phyloP scores from a whole-genome alignment of 352 stramenopile species.

The Phytophthora hybrid region DNA sequence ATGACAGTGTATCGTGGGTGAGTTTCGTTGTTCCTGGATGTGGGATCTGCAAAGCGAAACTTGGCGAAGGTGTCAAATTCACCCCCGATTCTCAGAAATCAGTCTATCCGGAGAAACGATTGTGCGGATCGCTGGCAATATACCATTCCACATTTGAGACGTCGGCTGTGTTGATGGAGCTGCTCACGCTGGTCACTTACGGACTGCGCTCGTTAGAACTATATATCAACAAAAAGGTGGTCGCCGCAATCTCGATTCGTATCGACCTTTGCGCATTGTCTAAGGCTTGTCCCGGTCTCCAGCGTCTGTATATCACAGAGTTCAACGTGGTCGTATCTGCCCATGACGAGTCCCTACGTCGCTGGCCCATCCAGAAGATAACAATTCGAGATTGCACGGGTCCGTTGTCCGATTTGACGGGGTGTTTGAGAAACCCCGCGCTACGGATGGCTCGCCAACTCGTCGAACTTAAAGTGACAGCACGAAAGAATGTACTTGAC shows the following conservation, averaged over 20 bases:
- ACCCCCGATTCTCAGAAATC: not conserved
- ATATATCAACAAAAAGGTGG: too few relatives aligned
- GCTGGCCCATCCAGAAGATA: not conserved
- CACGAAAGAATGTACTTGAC: too few relatives aligned
- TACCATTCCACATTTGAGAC: not conserved
- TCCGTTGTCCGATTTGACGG: not conserved
- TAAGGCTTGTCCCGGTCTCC: not conserved
- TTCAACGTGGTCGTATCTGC: not conserved
- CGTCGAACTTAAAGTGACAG: not conserved
- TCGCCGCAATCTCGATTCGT: not conserved
- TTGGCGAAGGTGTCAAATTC: not conserved
- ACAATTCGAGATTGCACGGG: not conserved
- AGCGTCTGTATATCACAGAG: not conserved
- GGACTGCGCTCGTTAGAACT: not conserved
- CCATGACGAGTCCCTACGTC: not conserved
- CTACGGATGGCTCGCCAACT: not conserved
- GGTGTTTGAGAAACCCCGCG: constrained; percentile 17
- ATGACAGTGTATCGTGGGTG: not conserved
- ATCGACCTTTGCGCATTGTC: not conserved
- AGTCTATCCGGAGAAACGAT: not conserved
- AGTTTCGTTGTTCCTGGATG: not conserved
- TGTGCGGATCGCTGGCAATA: not conserved
- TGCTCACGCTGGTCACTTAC: not conserved
- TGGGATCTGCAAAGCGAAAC: constrained; percentile 2
- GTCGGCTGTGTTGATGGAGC: not conserved